These are phyloP conservation scores for Piedraia hortae DNA, from an alignment of 2,329 filamentous ascomycete genomes.

Conservation along the genomic window DNA sequence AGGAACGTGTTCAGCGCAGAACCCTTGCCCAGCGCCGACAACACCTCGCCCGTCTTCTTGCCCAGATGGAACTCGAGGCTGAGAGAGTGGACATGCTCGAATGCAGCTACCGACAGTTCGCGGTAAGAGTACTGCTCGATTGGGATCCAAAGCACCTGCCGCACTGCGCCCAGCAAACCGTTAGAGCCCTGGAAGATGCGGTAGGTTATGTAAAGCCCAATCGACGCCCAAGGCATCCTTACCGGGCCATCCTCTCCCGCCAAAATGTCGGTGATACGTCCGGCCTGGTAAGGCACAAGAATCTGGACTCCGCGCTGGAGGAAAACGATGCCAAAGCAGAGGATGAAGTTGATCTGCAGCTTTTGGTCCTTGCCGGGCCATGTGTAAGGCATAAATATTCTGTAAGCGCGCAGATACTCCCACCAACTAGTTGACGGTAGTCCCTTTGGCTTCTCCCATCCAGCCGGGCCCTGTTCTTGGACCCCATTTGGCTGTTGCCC, in stretches of 20 bases:
- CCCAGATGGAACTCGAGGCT: constrained; percentile 91
- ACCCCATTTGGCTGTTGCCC: too few relatives aligned
- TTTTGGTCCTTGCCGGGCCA: constrained; percentile 64
- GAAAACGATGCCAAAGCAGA: constrained; percentile 60
- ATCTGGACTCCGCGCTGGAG: constrained; percentile 66
- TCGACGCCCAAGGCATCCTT: constrained; percentile 42
- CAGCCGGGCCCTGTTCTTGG: too few relatives aligned
- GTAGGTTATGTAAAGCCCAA: constrained; percentile 49
- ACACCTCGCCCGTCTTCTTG: constrained; percentile 85
- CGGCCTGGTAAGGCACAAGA: constrained; percentile 57
- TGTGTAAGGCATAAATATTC: constrained; percentile 81
- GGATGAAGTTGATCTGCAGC: constrained; percentile 50
- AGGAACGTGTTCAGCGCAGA: constrained; percentile 89
- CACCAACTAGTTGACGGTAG: constrained; percentile 78
- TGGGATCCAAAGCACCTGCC: constrained; percentile 79
- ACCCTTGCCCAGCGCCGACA: constrained; percentile 88
- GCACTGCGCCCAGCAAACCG: constrained; percentile 55
- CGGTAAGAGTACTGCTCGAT: constrained; percentile 93
- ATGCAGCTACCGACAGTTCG: constrained; percentile 76
- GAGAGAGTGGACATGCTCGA: constrained; percentile 87
- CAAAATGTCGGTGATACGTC: constrained; percentile 49
- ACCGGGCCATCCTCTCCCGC: constrained; percentile 24
- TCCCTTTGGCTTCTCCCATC: constrained; percentile 72
- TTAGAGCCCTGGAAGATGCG: constrained; percentile 70
- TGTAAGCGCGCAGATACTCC: constrained; percentile 82